Evolutionary conservation across 352 stramenopile genomes (phyloP), one percentile per base, ranked within the genome.

Genomic region (Pythium rhizo-oryzae): DNA sequence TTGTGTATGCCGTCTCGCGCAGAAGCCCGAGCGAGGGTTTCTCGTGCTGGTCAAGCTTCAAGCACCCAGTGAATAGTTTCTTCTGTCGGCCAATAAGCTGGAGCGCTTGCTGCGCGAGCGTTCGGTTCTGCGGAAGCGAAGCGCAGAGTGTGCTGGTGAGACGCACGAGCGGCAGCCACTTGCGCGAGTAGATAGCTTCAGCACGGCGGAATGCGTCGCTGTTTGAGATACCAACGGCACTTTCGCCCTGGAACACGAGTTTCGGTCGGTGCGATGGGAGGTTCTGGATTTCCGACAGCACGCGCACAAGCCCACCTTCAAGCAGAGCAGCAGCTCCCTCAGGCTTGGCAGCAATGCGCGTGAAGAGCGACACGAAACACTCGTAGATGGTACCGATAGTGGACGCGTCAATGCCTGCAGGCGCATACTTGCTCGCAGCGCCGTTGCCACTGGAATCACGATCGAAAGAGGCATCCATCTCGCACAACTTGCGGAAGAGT

Each of bases 341-440:
- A 24, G 80, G 77, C 30, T 77, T 86, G 33, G 78, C 72, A n/a
- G 83, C 83, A 16, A 94, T 71, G 12, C 84, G 82, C 0, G 77
- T 73, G 37, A 94, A 93, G 21, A 96, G 81, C 56, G 87, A 96
- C 51, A 96, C 69, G 23, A 94, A 91, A 50, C 83, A 91, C 67
- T 92, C 83, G 74, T 93, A 91, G 68, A 94, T 90, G 0, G 85
- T 89, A 46, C 84, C 84, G 64, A 93, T 85, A 11, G 86, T 92
- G 25, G 81, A 78, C 3, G 77, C 62, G 64, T 92, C 85, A 53
- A 93, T 77, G 24, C 78, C 82, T 68, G 65, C 4, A 67, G 76
- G 35, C 88, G 72, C 28, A 63, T 89, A 63, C 77, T 82, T 39
- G 80, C 67, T 46, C 67, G 78, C 30, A 67, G 69, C 21, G 58